Percentiles rank a stretch among this genome's conserved stretches.
Conservation (phyloP, 805 yeast species). For the Myxozyma neotropica region DNA sequence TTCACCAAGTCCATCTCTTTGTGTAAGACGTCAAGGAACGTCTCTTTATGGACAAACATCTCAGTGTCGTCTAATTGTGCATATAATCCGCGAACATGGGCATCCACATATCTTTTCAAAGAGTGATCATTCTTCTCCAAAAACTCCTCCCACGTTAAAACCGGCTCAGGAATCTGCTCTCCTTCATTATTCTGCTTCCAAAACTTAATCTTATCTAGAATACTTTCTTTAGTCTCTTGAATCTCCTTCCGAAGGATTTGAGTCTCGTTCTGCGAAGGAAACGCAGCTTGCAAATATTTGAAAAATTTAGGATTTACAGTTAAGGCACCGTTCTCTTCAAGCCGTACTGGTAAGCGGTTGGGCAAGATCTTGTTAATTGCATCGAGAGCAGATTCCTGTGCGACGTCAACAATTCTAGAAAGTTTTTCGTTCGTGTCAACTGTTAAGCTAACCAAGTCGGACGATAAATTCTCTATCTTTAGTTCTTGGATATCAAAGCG, state of each 20-base stretch:
- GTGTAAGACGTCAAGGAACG: conserved; percentile 25
- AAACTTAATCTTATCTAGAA: too few relatives aligned
- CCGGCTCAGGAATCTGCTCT: too few relatives aligned
- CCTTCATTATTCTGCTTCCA: too few relatives aligned
- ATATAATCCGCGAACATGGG: conserved; percentile 14
- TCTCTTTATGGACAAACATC: conserved; percentile 19
- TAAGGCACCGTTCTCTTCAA: conserved; percentile 19
- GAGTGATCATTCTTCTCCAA: conserved; percentile 2
- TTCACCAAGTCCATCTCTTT: conserved; percentile 19
- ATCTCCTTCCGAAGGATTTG: neutral
- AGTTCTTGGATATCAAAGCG: neutral
- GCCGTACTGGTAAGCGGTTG: conserved; percentile 18
- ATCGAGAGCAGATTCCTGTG: conserved; percentile 21
- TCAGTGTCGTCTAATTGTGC: conserved; percentile 15
- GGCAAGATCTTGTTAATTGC: conserved; percentile 25
- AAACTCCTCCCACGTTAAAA: conserved; percentile 23
- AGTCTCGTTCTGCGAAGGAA: conserved; percentile 14
- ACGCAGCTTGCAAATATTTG: conserved; percentile 23
- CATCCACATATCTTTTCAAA: conserved; percentile 14
- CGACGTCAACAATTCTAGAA: conserved; percentile 2
- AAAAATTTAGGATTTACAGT: conserved; percentile 29
- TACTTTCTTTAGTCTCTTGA: neutral
- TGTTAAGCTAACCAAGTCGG: neutral
- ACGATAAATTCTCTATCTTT: neutral
- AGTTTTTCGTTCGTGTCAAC: neutral